Conservation (phyloP, 2,329 filamentous ascomycete genomes). For the Clonostachys chloroleuca region DNA sequence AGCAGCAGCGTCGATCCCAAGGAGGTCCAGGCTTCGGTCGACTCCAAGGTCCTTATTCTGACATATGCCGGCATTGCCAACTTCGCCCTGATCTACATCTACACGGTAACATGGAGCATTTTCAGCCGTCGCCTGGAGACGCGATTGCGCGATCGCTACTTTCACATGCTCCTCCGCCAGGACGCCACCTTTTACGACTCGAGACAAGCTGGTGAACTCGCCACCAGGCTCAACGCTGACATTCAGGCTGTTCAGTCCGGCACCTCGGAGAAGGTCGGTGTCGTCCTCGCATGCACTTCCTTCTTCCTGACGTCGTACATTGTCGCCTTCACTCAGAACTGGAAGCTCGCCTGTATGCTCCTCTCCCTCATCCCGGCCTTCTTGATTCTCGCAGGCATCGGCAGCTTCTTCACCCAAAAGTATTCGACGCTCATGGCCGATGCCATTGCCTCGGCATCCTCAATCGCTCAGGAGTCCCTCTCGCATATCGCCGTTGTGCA, state of each 20-base stretch:
- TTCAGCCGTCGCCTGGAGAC: constrained; percentile 59
- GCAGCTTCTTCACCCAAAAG: constrained; percentile 48
- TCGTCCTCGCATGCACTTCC: constrained; percentile 54
- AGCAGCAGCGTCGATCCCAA: constrained; percentile 10
- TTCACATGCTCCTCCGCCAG: constrained; percentile 84
- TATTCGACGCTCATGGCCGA: constrained; percentile 45
- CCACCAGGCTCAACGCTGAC: constrained; percentile 59
- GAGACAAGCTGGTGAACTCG: constrained; percentile 57
- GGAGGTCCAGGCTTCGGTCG: constrained; percentile 35
- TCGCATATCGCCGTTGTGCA: constrained; percentile 59
- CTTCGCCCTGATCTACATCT: constrained; percentile 59
- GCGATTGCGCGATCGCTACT: constrained; percentile 76
- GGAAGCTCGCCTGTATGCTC: constrained; percentile 59
- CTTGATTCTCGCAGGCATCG: constrained; percentile 51
- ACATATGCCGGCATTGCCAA: constrained; percentile 61
- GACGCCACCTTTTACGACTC: constrained; percentile 89
- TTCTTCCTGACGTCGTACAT: constrained; percentile 66
- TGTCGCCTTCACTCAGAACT: constrained; percentile 62
- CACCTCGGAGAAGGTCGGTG: constrained; percentile 67
- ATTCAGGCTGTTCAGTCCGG: constrained; percentile 64
- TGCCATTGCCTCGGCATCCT: constrained; percentile 51
- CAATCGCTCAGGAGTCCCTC: constrained; percentile 58
- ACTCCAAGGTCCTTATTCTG: constrained; percentile 54
- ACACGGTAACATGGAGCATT: constrained; percentile 61
- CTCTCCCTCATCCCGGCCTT: constrained; percentile 60